These are phyloP conservation scores for Clathrus columnatus DNA, from an alignment of 768 basidiomycete species.

Conservation along the genomic window DNA sequence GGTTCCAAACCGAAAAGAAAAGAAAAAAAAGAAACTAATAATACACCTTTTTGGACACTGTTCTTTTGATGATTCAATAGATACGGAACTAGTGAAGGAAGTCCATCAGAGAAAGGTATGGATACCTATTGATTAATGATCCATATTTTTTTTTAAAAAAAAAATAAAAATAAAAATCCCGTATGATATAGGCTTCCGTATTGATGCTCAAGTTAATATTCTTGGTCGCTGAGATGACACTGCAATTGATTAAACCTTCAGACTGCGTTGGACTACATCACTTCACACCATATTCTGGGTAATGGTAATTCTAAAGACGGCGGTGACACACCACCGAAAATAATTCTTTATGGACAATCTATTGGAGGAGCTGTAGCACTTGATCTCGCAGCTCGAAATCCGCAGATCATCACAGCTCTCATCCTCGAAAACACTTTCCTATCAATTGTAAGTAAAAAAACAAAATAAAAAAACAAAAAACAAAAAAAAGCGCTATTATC, in stretches of 20 bases:
- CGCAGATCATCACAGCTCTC: constrained; percentile 60
- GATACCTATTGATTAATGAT: not conserved
- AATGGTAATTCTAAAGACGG: not conserved
- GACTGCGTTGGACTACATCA: constrained; percentile 60
- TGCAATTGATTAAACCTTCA: constrained; percentile 11
- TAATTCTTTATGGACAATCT: constrained; percentile 73
- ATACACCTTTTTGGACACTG: not conserved
- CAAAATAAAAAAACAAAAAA: not conserved
- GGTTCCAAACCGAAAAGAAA: not conserved
- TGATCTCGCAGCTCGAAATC: constrained; percentile 74
- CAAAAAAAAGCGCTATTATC: not conserved
- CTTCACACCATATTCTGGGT: constrained; percentile 18
- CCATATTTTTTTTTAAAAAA: not conserved
- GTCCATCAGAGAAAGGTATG: constrained; percentile 74
- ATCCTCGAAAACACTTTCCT: constrained; percentile 93
- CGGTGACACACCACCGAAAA: not conserved
- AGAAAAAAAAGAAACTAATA: no score
- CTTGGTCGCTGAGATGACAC: not conserved
- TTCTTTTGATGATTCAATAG: constrained; percentile 28
- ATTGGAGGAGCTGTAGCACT: constrained; percentile 93
- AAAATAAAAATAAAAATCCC: no score
- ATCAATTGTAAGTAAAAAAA: constrained; percentile 40
- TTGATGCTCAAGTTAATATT: constrained; percentile 65
- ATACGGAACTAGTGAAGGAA: constrained; percentile 83
- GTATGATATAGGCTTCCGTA: constrained; percentile 34